phyloP scores from a whole-genome alignment of 331 rosid species.

The Rosa hybrid region DNA sequence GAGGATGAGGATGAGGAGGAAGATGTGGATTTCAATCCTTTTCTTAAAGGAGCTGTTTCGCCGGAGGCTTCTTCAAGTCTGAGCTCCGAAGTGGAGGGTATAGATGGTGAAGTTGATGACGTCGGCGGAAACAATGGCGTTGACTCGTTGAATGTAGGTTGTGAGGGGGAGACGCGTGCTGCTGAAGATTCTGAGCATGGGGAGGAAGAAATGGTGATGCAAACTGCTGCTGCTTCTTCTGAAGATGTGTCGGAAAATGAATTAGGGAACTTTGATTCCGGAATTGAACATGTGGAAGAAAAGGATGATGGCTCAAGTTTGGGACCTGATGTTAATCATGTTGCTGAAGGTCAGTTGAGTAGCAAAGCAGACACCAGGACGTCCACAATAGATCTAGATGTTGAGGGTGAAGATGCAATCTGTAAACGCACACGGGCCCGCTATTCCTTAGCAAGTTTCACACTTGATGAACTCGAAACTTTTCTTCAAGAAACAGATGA shows the following conservation, averaged over 20 bases:
- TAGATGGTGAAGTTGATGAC: conserved; percentile 53
- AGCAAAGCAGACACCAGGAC: conserved; percentile 34
- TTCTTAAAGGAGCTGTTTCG: conserved; percentile 63
- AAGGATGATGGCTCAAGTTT: conserved; percentile 37
- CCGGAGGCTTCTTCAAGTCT: conserved; percentile 86
- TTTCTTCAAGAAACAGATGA: conserved; percentile 98
- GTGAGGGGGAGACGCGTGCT: conserved; percentile 27
- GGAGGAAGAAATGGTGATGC: conserved; percentile 61
- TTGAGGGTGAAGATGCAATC: conserved; percentile 69
- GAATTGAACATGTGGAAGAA: conserved; percentile 40
- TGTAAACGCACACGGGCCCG: conserved; percentile 96
- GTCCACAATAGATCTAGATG: conserved; percentile 49
- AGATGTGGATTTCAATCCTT: conserved; percentile 81
- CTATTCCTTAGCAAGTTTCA: conserved; percentile 84
- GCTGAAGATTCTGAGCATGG: conserved; percentile 48
- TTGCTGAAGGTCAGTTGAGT: conserved; percentile 40
- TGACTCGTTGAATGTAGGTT: conserved; percentile 30
- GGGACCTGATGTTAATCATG: conserved; percentile 33
- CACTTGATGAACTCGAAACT: conserved; percentile 90
- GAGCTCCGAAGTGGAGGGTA: conserved; percentile 83
- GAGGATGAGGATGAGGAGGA: conserved; percentile 75
- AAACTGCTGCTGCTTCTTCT: conserved; percentile 28
- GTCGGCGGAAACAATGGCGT: conserved; percentile 29
- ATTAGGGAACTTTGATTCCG: conserved; percentile 21
- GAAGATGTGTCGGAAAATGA: conserved; percentile 36